These are phyloP conservation scores for Mimosa pudica DNA, from an alignment of 306 rosid species.

Conservation along the genomic window DNA sequence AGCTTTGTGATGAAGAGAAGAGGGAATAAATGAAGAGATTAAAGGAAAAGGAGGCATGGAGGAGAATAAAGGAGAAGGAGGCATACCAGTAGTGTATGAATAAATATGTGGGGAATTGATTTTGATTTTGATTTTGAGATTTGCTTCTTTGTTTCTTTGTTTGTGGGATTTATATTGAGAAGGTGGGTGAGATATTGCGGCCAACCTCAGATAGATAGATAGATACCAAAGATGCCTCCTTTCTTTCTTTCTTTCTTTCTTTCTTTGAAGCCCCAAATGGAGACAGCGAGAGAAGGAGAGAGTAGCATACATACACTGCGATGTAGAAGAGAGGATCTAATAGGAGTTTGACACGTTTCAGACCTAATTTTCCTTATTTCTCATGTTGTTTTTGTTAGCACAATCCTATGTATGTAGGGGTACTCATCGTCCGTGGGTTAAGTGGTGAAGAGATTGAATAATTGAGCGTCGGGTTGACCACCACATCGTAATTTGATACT, in stretches of 20 bases:
- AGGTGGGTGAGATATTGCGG: constrained; percentile 14
- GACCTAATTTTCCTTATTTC: background rate
- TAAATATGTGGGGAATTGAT: constrained; percentile 8
- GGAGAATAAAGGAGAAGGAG: constrained; percentile 35
- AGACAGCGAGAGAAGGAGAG: background rate
- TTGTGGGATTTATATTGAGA: too few species aligned
- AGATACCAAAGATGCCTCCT: constrained; percentile 2
- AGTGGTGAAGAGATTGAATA: too few species aligned
- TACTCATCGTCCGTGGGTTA: too few species aligned
- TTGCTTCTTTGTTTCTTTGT: constrained; percentile 34
- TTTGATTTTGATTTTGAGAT: constrained; percentile 34
- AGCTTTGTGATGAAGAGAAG: constrained; percentile 4
- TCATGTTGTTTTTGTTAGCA: too few species aligned
- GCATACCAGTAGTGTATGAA: constrained; percentile 39
- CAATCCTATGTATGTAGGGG: too few species aligned
- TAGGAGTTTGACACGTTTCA: constrained; percentile 30
- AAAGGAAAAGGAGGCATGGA: constrained; percentile 36
- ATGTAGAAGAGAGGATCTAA: background rate
- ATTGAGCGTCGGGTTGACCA: too few species aligned
- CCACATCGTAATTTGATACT: too few species aligned
- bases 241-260: background rate
- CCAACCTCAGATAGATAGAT: background rate
- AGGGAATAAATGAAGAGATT: background rate
- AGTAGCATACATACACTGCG: constrained; percentile 1
- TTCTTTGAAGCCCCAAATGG: constrained; percentile 31